Percentiles rank a stretch among this genome's conserved stretches.
These are phyloP conservation scores for Ophiocordyceps camponoti-floridani DNA, from an alignment of 2,329 filamentous ascomycete genomes.

Conservation along the genomic window DNA sequence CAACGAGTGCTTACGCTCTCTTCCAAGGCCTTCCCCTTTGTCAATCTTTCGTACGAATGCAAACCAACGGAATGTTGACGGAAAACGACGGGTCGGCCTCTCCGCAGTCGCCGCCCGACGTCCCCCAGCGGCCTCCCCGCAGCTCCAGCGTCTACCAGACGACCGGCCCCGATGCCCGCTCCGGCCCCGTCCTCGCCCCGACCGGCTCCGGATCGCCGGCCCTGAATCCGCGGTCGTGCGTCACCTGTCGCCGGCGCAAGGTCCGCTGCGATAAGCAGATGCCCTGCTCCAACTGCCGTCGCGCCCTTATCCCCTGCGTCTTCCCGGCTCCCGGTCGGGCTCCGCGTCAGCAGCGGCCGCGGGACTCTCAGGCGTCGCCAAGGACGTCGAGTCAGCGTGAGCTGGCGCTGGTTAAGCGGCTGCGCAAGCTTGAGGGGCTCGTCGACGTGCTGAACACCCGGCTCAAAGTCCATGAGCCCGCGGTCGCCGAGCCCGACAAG, in stretches of 20 bases:
- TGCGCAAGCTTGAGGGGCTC: constrained; percentile 58
- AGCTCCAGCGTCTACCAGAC: constrained; percentile 21
- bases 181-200: constrained; percentile 15
- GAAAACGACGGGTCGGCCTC: constrained; percentile 7
- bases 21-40: too few species aligned
- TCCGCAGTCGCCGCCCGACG: constrained; percentile 8
- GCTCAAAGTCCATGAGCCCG: constrained; percentile 28
- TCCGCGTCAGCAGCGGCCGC: constrained; percentile 46
- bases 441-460: constrained; percentile 52
- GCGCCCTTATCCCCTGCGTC: constrained; percentile 52
- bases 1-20: too few species aligned
- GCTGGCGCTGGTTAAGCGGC: constrained; percentile 51
- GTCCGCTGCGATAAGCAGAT: constrained; percentile 66
- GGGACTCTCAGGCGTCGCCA: constrained; percentile 43
- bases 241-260: constrained; percentile 37
- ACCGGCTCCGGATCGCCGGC: constrained; percentile 14
- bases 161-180: constrained; percentile 19
- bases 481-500: constrained; percentile 10
- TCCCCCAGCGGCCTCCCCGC: constrained; percentile 7
- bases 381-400: constrained; percentile 44
- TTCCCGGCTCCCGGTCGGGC: constrained; percentile 60
- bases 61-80: too few species aligned
- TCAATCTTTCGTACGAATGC: too few species aligned
- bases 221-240: constrained; percentile 29
- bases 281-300: constrained; percentile 58